Percentiles rank a stretch among this genome's conserved stretches.
Conservation (phyloP, 805 yeast species). For the Clavispora santaluciae region DNA sequence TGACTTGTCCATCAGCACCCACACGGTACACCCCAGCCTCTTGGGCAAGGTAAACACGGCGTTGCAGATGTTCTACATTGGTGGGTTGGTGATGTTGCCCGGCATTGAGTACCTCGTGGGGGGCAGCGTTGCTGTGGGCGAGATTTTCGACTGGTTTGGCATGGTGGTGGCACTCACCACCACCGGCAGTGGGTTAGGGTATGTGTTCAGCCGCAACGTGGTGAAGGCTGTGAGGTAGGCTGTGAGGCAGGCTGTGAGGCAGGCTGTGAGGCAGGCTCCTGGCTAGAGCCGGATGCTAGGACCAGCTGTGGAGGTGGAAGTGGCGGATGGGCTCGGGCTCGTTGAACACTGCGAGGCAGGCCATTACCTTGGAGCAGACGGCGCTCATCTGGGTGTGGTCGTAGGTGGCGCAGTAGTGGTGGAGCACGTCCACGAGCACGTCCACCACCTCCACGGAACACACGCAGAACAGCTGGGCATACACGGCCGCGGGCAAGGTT, state of each 20-base stretch:
- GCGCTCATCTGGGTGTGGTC: constrained; percentile 1
- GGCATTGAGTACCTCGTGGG: constrained; percentile 22
- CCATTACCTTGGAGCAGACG: constrained; percentile 4
- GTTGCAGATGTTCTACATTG: constrained; percentile 87
- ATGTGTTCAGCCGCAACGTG: constrained; percentile 65
- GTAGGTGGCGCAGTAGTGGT: constrained; percentile 8
- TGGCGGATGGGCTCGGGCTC: constrained; percentile 8
- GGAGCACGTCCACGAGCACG: constrained; percentile 9
- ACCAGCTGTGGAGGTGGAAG: constrained; percentile 7
- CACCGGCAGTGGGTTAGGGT: constrained; percentile 69
- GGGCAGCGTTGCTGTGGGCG: constrained; percentile 6
- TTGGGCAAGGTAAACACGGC: constrained; percentile 88
- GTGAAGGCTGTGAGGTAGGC: constrained; percentile 34
- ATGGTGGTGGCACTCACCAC: constrained; percentile 53
- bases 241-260: no score
- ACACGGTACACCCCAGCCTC: constrained; percentile 80
- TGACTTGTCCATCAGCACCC: constrained; percentile 73
- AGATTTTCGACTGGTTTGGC: constrained; percentile 22
- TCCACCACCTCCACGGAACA: constrained; percentile 5
- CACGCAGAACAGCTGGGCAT: constrained; percentile 3
- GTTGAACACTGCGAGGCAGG: constrained; percentile 9
- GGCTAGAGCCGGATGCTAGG: neutral
- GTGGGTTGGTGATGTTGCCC: constrained; percentile 35
- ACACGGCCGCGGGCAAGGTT: constrained; percentile 1
- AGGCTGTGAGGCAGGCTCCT: no score